These are phyloP conservation scores for Colletotrichum sublineola DNA, from an alignment of 2,329 filamentous ascomycete species.

Conservation along the genomic window DNA sequence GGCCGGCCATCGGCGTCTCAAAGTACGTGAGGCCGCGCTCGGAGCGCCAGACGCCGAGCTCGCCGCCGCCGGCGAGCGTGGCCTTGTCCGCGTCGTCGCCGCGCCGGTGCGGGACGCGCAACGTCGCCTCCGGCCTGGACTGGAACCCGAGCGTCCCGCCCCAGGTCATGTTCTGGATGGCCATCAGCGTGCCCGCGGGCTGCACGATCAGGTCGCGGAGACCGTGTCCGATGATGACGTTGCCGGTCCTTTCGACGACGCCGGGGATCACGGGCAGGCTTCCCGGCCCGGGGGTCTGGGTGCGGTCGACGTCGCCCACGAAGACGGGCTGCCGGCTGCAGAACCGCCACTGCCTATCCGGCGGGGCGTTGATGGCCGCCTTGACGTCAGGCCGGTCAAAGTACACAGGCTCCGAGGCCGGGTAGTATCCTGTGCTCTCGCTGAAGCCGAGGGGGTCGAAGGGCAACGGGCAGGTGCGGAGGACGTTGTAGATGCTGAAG, in stretches of 20 bases:
- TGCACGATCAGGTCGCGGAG: constrained; percentile 77
- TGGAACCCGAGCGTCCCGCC: constrained; percentile 79
- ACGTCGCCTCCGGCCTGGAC: constrained; percentile 67
- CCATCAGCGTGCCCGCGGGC: constrained; percentile 76
- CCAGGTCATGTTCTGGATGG: constrained; percentile 88
- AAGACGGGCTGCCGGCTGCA: constrained; percentile 63
- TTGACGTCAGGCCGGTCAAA: constrained; percentile 80
- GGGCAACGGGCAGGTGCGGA: constrained; percentile 76
- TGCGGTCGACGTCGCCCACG: constrained; percentile 56
- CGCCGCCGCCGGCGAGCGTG: constrained; percentile 67
- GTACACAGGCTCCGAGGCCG: constrained; percentile 72
- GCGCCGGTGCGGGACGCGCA: constrained; percentile 73
- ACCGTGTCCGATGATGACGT: constrained; percentile 81
- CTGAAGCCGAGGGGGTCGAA: constrained; percentile 80
- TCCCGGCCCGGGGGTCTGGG: constrained; percentile 13
- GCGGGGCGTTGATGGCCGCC: constrained; percentile 73
- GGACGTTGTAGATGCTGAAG: constrained; percentile 82
- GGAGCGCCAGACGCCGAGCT: constrained; percentile 77
- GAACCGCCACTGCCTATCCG: constrained; percentile 47
- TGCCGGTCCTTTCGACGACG: constrained; percentile 79
- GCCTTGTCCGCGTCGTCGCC: constrained; percentile 54
- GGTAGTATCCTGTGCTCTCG: constrained; percentile 73
- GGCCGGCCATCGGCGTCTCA: constrained; percentile 73
- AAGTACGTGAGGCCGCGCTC: constrained; percentile 83
- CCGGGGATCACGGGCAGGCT: constrained; percentile 60